A percentile compares a stretch with the other conserved stretches of the same genome.
Evolutionary conservation across 2,329 filamentous ascomycete genomes (phyloP).

Genomic region (Cladosporium colombiae): DNA sequence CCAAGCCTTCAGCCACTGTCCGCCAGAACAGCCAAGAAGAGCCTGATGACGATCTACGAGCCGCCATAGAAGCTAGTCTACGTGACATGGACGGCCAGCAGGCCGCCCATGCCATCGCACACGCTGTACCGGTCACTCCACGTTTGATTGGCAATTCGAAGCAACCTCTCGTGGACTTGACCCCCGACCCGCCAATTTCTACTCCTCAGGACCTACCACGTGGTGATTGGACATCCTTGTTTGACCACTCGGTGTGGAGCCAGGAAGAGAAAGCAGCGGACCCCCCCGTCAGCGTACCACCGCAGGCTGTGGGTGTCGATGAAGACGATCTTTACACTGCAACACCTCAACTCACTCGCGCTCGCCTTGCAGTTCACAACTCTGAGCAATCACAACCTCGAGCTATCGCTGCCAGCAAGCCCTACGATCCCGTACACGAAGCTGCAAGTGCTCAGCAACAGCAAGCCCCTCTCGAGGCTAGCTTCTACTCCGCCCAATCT

Average conservation of each 20-base stretch:
- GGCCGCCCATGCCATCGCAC: constrained; percentile 27
- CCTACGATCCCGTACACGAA: constrained; percentile 35
- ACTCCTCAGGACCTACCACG: constrained; percentile 20
- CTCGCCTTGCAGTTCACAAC: constrained; percentile 29
- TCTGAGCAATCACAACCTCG: neutral
- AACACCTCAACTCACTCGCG: constrained; percentile 37
- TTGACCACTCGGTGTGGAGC: constrained; percentile 24
- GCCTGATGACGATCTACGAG: constrained; percentile 32
- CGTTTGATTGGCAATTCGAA: constrained; percentile 16
- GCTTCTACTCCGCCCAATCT: constrained; percentile 35
- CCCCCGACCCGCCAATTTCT: constrained; percentile 26
- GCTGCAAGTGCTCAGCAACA: constrained; percentile 27
- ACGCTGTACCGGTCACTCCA: constrained; percentile 25
- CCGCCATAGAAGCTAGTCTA: constrained; percentile 39
- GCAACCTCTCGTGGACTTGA: constrained; percentile 33
- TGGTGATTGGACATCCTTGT: constrained; percentile 28
- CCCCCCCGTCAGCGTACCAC: constrained; percentile 19
- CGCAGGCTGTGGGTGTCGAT: constrained; percentile 25
- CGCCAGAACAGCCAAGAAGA: constrained; percentile 29
- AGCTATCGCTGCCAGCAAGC: constrained; percentile 13
- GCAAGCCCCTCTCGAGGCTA: constrained; percentile 27
- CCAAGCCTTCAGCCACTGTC: constrained; percentile 27
- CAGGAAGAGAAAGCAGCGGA: constrained; percentile 20
- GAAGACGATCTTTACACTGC: constrained; percentile 37
- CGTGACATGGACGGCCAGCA: constrained; percentile 32